Conservation (phyloP, 805 yeast genomes). For the Candida manassasensis region DNA sequence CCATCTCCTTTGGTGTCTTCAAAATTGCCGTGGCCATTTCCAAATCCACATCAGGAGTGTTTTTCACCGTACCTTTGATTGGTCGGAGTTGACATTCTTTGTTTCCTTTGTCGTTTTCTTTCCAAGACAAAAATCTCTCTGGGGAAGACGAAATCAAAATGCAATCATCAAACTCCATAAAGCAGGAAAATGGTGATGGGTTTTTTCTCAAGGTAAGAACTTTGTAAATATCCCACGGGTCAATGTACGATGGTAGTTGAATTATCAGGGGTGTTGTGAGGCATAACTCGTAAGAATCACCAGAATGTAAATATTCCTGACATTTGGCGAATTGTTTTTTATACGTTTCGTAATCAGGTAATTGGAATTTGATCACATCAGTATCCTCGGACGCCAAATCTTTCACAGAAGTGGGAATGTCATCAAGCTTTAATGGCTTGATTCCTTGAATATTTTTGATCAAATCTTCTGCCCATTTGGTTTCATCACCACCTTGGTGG, state of each 20-base stretch:
- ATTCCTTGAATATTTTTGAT: slow-evolving; percentile 9
- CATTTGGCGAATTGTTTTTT: slow-evolving; percentile 52
- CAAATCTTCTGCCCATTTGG: slow-evolving; percentile 29
- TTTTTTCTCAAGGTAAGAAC: slow-evolving; percentile 58
- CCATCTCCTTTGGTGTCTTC: slow-evolving; percentile 85
- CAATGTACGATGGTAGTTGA: slow-evolving; percentile 41
- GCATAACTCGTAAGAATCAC: slow-evolving; percentile 93
- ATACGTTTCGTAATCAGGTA: slow-evolving; percentile 56
- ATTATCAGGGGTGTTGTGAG: slow-evolving; percentile 72
- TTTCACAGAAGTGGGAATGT: slow-evolving; percentile 17
- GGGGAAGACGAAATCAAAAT: slow-evolving; percentile 85
- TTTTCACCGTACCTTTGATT: slow-evolving; percentile 90
- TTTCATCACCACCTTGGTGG: slow-evolving; percentile 23
- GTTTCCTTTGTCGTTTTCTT: slow-evolving; percentile 24
- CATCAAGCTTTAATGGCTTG: slow-evolving; percentile 6
- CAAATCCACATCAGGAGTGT: slow-evolving; percentile 47
- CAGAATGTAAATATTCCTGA: slow-evolving; percentile 62
- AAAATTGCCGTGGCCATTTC: slow-evolving; percentile 61
- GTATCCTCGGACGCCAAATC: slow-evolving; percentile 20
- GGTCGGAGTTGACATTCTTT: slow-evolving; percentile 76
- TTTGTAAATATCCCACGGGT: slow-evolving; percentile 79
- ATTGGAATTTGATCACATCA: slow-evolving; percentile 29
- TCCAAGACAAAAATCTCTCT: slow-evolving; percentile 87
- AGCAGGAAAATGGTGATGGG: slow-evolving; percentile 93
- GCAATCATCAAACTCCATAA: slow-evolving; percentile 60